These are phyloP conservation scores for Viola pubescens DNA, from an alignment of 441 rosid genomes.

Conservation along the genomic window DNA sequence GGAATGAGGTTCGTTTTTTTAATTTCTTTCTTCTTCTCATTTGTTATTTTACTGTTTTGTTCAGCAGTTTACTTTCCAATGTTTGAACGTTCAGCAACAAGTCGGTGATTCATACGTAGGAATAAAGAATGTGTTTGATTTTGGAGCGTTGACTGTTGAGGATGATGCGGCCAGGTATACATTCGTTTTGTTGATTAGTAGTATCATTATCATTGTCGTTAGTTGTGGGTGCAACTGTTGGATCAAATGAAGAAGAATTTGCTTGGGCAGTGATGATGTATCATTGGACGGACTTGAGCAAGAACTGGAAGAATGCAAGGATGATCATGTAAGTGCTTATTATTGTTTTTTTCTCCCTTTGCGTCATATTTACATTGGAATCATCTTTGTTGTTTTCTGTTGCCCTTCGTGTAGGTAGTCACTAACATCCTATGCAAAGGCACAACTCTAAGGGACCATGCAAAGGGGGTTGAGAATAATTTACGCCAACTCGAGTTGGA, in stretches of 20 bases:
- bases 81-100: too few relatives aligned
- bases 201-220: neutral
- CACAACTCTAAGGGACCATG: slow-evolving; percentile 65
- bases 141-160: slow-evolving; percentile 74
- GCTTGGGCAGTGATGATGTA: slow-evolving; percentile 59
- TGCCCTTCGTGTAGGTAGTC: slow-evolving; percentile 54
- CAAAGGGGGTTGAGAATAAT: slow-evolving; percentile 95
- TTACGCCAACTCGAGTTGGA: slow-evolving; percentile 87
- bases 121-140: slow-evolving; percentile 47
- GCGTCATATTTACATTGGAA: neutral
- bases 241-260: neutral
- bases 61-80: too few relatives aligned
- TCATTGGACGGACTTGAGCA: slow-evolving; percentile 89
- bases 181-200: neutral
- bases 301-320: slow-evolving; percentile 83
- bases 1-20: too few relatives aligned
- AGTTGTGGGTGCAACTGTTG: neutral
- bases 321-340: slow-evolving; percentile 62
- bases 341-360: neutral
- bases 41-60: too few relatives aligned
- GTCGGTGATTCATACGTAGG: neutral
- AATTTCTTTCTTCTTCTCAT: too few relatives aligned
- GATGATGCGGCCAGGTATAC: slow-evolving; percentile 59
- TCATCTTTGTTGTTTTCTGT: neutral
- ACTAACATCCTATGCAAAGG: slow-evolving; percentile 84